Evolutionary conservation across 73 alveolate species (phyloP).

Genomic region (Effrenium voratum): DNA sequence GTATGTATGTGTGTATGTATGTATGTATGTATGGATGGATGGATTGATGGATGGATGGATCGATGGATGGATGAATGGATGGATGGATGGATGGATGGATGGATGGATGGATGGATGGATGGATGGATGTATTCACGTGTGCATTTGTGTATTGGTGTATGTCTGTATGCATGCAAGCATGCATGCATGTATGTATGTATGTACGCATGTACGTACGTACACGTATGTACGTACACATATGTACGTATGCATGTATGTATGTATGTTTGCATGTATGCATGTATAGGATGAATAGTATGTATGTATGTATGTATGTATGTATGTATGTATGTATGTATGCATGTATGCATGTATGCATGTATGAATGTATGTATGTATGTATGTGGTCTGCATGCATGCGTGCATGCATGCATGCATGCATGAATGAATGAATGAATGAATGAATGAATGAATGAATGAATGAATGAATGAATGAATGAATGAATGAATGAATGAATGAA

Average conservation of each 20-base stretch:
- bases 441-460: not conserved
- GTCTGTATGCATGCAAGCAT: not conserved
- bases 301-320: not conserved
- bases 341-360: constrained; percentile 5
- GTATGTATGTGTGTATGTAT: not conserved
- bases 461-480: not conserved
- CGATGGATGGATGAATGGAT: not conserved
- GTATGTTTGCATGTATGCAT: not conserved
- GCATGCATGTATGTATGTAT: not conserved
- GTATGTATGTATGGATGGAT: not conserved
- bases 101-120: not conserved
- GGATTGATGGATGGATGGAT: not conserved
- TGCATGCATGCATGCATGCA: not conserved
- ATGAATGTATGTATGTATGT: not conserved
- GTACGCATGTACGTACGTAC: not conserved
- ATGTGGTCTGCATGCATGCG: not conserved
- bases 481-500: not conserved
- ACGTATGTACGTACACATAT: not conserved
- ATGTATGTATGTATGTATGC: not conserved
- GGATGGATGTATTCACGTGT: not conserved
- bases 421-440: not conserved
- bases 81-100: not conserved
- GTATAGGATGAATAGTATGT: not conserved
- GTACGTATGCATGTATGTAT: not conserved
- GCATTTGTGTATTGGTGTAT: not conserved